phyloP scores from a whole-genome alignment of 805 yeast genomes.

The Cyberlindnera saturnus region DNA sequence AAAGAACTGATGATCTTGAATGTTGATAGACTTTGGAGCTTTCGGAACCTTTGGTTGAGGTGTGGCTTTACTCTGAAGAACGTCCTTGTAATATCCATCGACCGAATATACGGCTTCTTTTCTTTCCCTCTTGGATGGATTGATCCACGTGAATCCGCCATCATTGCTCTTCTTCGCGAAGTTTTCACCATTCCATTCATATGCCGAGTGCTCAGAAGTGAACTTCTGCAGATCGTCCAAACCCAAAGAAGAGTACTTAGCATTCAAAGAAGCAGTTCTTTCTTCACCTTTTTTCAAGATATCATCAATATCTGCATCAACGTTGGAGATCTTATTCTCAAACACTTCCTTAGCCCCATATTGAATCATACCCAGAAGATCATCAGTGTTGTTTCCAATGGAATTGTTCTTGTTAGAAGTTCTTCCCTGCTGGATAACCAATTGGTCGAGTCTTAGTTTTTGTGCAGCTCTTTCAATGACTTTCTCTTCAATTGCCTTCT shows the following conservation, averaged over 20 bases:
- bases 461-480: slow-evolving; percentile 95
- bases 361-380: slow-evolving; percentile 89
- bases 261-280: slow-evolving; percentile 72
- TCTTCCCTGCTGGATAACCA: slow-evolving; percentile 92
- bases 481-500: slow-evolving; percentile 93
- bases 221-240: slow-evolving; percentile 91
- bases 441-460: slow-evolving; percentile 83
- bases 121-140: slow-evolving; percentile 69
- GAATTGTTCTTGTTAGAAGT: slow-evolving; percentile 40
- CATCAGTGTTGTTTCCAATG: slow-evolving; percentile 69
- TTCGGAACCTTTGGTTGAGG: slow-evolving; percentile 40
- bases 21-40: slow-evolving; percentile 58
- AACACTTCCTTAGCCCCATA: slow-evolving; percentile 92
- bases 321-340: slow-evolving; percentile 36
- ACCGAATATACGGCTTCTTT: slow-evolving; percentile 74
- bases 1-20: slow-evolving; percentile 73
- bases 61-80: slow-evolving; percentile 36
- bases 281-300: slow-evolving; percentile 77
- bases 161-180: slow-evolving; percentile 38
- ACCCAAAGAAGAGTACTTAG: slow-evolving; percentile 79
- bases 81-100: slow-evolving; percentile 72
- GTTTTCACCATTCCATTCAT: slow-evolving; percentile 94
- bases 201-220: slow-evolving; percentile 81
- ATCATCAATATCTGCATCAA: slow-evolving; percentile 69
- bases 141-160: slow-evolving; percentile 52